Percentiles rank a stretch among this genome's conserved stretches.
phyloP scores from a whole-genome alignment of 495 filamentous ascomycete species.

The Tuber microsphaerosporum region DNA sequence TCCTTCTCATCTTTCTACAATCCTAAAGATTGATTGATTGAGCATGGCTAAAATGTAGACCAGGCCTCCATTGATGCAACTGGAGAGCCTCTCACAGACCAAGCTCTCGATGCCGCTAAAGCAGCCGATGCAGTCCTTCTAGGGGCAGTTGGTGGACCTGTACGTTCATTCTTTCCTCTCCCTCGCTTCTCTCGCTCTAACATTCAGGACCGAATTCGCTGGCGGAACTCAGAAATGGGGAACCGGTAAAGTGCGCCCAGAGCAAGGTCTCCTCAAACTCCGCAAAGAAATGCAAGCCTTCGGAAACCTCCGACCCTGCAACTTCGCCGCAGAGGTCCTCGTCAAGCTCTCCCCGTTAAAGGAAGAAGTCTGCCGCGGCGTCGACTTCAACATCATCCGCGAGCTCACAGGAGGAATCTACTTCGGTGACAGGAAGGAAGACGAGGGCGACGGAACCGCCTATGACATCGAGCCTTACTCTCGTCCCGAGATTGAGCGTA shows the following conservation, averaged over 20 bases:
- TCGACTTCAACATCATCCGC: constrained; percentile 89
- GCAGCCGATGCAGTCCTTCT: constrained; percentile 85
- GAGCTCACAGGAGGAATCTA: constrained; percentile 95
- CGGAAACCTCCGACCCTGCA: constrained; percentile 96
- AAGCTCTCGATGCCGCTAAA: constrained; percentile 79
- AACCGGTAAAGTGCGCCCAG: constrained; percentile 77
- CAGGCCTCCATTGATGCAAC: constrained; percentile 84
- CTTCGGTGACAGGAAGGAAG: constrained; percentile 88
- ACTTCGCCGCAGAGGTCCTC: constrained; percentile 85
- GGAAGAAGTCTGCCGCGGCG: constrained; percentile 73
- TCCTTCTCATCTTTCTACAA: neutral
- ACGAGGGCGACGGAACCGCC: constrained; percentile 70
- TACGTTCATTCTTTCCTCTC: constrained; percentile 43
- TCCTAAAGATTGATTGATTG: neutral
- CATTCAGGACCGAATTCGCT: neutral
- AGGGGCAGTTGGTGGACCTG: constrained; percentile 89
- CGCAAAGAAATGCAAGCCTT: constrained; percentile 92
- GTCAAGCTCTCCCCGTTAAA: constrained; percentile 85
- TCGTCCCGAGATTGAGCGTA: constrained; percentile 78
- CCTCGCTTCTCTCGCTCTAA: constrained; percentile 1
- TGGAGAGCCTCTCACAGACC: constrained; percentile 70
- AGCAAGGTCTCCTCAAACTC: constrained; percentile 87
- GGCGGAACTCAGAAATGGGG: constrained; percentile 65
- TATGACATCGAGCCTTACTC: constrained; percentile 88
- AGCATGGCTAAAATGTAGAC: neutral